Evolutionary conservation across 371 early-diverging fungal species (phyloP).

Genomic region (Apophysomyces elegans): DNA sequence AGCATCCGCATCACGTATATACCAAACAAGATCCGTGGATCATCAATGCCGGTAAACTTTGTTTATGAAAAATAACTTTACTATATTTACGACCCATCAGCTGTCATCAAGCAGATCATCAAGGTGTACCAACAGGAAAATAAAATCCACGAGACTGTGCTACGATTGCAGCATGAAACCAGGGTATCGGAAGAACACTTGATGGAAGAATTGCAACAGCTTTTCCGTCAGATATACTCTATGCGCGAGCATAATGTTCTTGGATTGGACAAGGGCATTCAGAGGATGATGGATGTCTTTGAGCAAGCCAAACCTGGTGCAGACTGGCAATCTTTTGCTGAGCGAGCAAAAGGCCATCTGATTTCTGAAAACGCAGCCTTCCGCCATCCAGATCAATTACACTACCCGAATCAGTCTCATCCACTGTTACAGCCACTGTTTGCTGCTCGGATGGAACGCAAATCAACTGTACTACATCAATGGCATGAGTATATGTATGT

Average conservation of each 20-base stretch:
- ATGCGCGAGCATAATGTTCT: conserved; percentile 27
- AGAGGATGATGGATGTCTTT: conserved; percentile 24
- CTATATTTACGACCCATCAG: conserved; percentile 13
- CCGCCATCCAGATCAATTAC: conserved; percentile 40
- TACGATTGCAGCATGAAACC: conserved; percentile 44
- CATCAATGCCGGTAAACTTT: conserved; percentile 40
- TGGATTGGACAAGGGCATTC: conserved; percentile 30
- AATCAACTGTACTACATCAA: conserved; percentile 31
- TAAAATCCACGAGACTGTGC: conserved; percentile 49
- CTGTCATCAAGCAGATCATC: conserved; percentile 43
- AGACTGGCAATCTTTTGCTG: conserved; percentile 39
- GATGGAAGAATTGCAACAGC: conserved; percentile 33
- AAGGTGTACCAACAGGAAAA: conserved; percentile 48
- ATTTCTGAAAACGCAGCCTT: conserved; percentile 41
- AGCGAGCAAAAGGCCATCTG: conserved; percentile 29
- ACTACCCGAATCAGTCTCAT: conserved; percentile 44
- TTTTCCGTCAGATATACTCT: conserved; percentile 34
- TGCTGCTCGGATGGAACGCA: conserved; percentile 49
- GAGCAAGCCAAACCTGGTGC: conserved; percentile 25
- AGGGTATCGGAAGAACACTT: conserved; percentile 37
- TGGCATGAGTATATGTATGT: conserved; percentile 54
- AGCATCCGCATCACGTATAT: conserved; percentile 39
- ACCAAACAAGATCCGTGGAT: conserved; percentile 47
- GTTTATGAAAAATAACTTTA: neutral
- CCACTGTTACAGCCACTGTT: conserved; percentile 43